Evolutionary conservation across 805 yeast species (phyloP), one percentile per base, ranked within the genome.

Genomic region (Aciculoconidium aculeatum): DNA sequence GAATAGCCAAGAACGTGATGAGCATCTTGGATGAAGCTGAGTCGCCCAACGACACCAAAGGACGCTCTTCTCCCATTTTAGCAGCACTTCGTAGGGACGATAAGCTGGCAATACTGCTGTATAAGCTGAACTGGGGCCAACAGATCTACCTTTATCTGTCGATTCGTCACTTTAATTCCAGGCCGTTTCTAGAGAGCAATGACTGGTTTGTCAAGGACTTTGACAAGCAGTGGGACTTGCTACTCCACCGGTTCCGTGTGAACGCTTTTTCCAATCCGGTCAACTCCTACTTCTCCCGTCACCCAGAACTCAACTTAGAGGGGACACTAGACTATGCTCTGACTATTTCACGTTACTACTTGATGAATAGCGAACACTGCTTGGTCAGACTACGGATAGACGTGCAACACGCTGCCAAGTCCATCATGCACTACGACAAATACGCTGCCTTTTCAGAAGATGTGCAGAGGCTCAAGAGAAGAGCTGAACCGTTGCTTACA

Each of bases 1-100:
- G n/a, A n/a, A n/a, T n/a, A n/a, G n/a, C n/a, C n/a, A n/a, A 39
- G 13, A 39, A 33, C 15, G 36, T 39, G 19, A 30, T 39, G 20
- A 29, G 28, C 12, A 39, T 39, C 27, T 26, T 39, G 10, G 33
- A 36, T 16, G 32, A 31, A 8, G 43, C 34, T 7, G 43, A 39
- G 21, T 15, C 28, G 11, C 39, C 20, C 12, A 18, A 18, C 8
- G n/a, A n/a, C n/a, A n/a, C n/a, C n/a, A n/a, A n/a, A n/a, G n/a
- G n/a, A n/a, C n/a, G n/a, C n/a, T n/a, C n/a, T n/a, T n/a, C n/a
- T n/a, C n/a, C n/a, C n/a, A n/a, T n/a, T n/a, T n/a, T n/a, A n/a
- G n/a, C n/a, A n/a, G n/a, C n/a, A n/a, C n/a, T n/a, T n/a, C n/a
- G n/a, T n/a, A n/a, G n/a, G n/a, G n/a, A n/a, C n/a, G n/a, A n/a